These are phyloP conservation scores for Prunus campanulata DNA, from an alignment of 306 rosid species.

Conservation along the genomic window DNA sequence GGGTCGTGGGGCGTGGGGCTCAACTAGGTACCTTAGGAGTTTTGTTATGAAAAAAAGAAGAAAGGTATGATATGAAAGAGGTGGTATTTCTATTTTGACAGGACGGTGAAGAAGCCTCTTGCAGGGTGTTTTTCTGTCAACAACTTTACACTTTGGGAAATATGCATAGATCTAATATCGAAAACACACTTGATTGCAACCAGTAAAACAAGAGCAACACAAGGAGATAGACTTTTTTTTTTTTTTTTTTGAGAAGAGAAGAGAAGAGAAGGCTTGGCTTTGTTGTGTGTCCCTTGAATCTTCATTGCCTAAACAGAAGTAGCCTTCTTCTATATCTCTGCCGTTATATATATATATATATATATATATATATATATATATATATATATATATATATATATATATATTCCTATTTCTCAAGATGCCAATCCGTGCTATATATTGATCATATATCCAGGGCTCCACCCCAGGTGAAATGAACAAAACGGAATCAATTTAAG, in stretches of 20 bases:
- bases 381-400: background rate
- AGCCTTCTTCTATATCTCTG: background rate
- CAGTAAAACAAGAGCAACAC: background rate
- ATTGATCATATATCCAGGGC: background rate
- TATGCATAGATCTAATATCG: constrained; percentile 5
- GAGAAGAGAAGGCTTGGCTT: background rate
- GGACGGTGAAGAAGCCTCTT: background rate
- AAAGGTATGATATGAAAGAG: background rate
- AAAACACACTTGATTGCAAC: constrained; percentile 8
- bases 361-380: background rate
- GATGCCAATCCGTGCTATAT: background rate
- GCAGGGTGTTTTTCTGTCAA: background rate
- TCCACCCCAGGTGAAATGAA: background rate
- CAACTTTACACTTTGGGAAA: constrained; percentile 10
- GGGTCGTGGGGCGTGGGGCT: constrained; percentile 5
- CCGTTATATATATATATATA: background rate
- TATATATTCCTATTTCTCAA: background rate
- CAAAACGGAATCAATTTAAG: background rate
- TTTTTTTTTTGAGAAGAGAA: too few species aligned
- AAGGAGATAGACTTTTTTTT: background rate
- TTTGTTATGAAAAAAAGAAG: background rate
- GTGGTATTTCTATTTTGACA: background rate
- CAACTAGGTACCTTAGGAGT: constrained; percentile 5
- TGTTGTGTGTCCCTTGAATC: background rate
- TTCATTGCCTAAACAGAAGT: background rate